phyloP scores from a whole-genome alignment of 1,284 basidiomycete genomes.

The Puccinia hordei region DNA sequence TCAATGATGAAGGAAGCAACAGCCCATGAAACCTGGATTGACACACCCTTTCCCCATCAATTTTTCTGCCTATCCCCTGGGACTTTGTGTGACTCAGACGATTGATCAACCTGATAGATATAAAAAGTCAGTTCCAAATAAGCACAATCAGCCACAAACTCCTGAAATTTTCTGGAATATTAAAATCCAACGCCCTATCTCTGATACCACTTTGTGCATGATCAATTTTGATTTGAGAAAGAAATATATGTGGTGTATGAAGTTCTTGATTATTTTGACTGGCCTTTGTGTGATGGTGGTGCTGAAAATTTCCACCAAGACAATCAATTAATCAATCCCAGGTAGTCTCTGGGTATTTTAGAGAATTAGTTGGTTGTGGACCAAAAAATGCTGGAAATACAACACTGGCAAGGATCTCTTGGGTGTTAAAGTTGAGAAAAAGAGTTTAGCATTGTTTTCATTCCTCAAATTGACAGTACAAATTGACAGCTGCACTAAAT shows the following conservation, averaged over 20 bases:
- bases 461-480: background rate
- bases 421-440: background rate
- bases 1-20: background rate
- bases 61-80: background rate
- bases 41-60: conserved; percentile 22
- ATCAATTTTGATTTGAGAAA: background rate
- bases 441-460: background rate
- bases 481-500: background rate
- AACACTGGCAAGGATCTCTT: background rate
- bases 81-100: conserved; percentile 16
- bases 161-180: background rate
- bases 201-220: background rate
- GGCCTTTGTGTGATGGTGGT: conserved; percentile 30
- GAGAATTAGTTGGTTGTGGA: background rate
- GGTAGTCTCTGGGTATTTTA: background rate
- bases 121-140: too few relatives aligned
- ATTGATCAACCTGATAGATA: conserved; percentile 10
- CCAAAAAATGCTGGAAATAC: conserved; percentile 8
- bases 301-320: conserved; percentile 20
- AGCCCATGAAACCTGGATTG: conserved; percentile 6
- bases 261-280: background rate
- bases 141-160: background rate
- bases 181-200: background rate
- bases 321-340: conserved; percentile 6
- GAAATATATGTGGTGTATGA: background rate